A percentile compares a stretch with the other conserved stretches of the same genome.
phyloP scores from a whole-genome alignment of 495 filamentous ascomycete species.

The Lophium mytilinum region DNA sequence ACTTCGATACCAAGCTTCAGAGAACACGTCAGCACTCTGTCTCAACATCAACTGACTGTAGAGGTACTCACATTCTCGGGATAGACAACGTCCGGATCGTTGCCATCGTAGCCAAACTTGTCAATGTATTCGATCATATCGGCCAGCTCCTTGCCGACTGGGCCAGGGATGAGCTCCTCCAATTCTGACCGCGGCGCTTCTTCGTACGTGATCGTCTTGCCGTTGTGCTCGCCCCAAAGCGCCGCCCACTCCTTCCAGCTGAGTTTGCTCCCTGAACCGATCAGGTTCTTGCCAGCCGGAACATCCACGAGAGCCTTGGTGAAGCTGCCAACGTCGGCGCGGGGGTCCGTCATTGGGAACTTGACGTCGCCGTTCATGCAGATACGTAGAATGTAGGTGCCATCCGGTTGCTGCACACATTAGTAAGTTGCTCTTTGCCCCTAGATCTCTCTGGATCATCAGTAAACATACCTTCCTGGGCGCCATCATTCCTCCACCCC shows the following conservation, averaged over 20 bases:
- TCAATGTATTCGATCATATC: conserved; percentile 31
- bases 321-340: conserved; percentile 32
- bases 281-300: conserved; percentile 29
- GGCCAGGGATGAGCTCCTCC: conserved; percentile 14
- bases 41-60: background rate
- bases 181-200: conserved; percentile 12
- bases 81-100: conserved; percentile 25
- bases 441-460: background rate
- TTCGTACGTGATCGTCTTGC: conserved; percentile 10
- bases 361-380: conserved; percentile 9
- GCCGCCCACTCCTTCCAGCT: conserved; percentile 27
- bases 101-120: conserved; percentile 34
- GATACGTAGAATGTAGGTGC: conserved; percentile 13
- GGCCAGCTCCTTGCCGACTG: conserved; percentile 27
- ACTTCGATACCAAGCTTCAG: conserved; percentile 24
- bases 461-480: conserved; percentile 19
- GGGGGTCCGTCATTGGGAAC: conserved; percentile 28
- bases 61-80: conserved; percentile 14
- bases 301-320: conserved; percentile 28
- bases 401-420: conserved; percentile 17
- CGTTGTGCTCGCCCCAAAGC: conserved; percentile 21
- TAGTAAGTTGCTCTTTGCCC: background rate
- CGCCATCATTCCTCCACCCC: background rate
- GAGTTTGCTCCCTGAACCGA: conserved; percentile 26
- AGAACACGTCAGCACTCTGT: background rate